A percentile compares a stretch with the other conserved stretches of the same genome.
These are phyloP conservation scores for Fusarium phyllophilum DNA, from an alignment of 2,329 filamentous ascomycete genomes.

Conservation along the genomic window DNA sequence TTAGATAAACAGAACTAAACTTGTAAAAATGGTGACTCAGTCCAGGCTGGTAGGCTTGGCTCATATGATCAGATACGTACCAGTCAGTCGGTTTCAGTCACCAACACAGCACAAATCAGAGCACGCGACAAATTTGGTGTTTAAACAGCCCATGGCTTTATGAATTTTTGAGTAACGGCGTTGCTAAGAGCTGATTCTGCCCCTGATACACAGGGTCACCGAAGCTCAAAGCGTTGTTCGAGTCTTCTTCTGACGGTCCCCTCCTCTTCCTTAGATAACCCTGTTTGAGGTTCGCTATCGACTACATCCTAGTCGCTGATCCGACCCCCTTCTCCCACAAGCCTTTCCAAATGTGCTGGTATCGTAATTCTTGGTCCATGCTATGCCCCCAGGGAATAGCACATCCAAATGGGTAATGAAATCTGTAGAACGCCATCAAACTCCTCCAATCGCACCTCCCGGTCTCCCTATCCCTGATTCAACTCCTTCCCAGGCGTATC, in stretches of 20 bases:
- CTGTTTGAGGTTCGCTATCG: slow-evolving; percentile 9
- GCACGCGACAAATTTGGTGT: slow-evolving; percentile 30
- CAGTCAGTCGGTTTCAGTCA: slow-evolving; percentile 14
- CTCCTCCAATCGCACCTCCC: slow-evolving; percentile 42
- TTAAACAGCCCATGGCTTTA: slow-evolving; percentile 41
- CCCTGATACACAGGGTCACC: slow-evolving; percentile 34
- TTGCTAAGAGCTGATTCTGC: slow-evolving; percentile 39
- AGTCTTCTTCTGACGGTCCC: slow-evolving; percentile 11
- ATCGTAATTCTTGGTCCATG: slow-evolving; percentile 40
- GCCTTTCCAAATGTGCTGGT: slow-evolving; percentile 39
- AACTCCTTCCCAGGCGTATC: slow-evolving; percentile 33
- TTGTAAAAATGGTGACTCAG: not conserved
- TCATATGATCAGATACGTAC: slow-evolving; percentile 21
- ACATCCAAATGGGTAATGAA: slow-evolving; percentile 37
- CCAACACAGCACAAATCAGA: slow-evolving; percentile 25
- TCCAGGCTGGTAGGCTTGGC: not conserved
- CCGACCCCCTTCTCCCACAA: slow-evolving; percentile 18
- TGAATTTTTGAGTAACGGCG: slow-evolving; percentile 39
- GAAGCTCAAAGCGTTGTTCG: slow-evolving; percentile 23
- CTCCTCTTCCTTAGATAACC: slow-evolving; percentile 5
- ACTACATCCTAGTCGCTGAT: slow-evolving; percentile 33
- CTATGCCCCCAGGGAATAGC: slow-evolving; percentile 41
- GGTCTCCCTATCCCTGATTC: slow-evolving; percentile 27
- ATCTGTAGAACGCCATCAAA: slow-evolving; percentile 42
- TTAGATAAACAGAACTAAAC: slow-evolving; percentile 21